phyloP scores from a whole-genome alignment of 257 asterid genomes.

The Scutellaria galericulata region DNA sequence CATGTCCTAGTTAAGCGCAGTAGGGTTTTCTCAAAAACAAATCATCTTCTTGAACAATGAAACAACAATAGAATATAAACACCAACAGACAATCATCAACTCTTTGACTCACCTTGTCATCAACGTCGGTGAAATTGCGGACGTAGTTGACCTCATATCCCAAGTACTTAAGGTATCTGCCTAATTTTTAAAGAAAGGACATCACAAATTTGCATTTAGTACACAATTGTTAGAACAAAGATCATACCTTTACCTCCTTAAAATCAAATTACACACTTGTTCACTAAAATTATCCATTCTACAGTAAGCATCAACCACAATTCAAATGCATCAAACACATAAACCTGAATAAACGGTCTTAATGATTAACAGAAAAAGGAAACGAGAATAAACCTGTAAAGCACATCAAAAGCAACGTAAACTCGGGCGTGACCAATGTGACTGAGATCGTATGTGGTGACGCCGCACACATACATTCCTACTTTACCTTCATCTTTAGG shows the following conservation, averaged over 20 bases:
- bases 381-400: conserved; percentile 60
- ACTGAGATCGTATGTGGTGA: conserved; percentile 96
- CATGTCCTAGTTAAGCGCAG: background rate
- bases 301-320: conserved; percentile 20
- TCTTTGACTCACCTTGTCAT: conserved; percentile 78
- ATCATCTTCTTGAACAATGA: background rate
- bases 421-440: conserved; percentile 99
- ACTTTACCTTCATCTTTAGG: conserved; percentile 77
- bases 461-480: conserved; percentile 97
- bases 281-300: conserved; percentile 7
- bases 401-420: conserved; percentile 88
- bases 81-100: conserved; percentile 6
- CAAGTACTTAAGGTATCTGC: conserved; percentile 90
- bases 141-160: conserved; percentile 92
- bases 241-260: conserved; percentile 25
- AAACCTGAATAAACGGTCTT: background rate
- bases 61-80: conserved; percentile 3
- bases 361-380: background rate
- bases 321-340: conserved; percentile 21
- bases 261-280: background rate
- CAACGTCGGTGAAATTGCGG: conserved; percentile 97
- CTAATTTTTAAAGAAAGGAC: conserved; percentile 50
- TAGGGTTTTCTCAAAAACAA: background rate
- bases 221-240: conserved; percentile 3
- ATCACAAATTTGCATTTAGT: conserved; percentile 38